Evolutionary conservation across 75 land plant species (phyloP).

Genomic region (Ceratopteris richardii): DNA sequence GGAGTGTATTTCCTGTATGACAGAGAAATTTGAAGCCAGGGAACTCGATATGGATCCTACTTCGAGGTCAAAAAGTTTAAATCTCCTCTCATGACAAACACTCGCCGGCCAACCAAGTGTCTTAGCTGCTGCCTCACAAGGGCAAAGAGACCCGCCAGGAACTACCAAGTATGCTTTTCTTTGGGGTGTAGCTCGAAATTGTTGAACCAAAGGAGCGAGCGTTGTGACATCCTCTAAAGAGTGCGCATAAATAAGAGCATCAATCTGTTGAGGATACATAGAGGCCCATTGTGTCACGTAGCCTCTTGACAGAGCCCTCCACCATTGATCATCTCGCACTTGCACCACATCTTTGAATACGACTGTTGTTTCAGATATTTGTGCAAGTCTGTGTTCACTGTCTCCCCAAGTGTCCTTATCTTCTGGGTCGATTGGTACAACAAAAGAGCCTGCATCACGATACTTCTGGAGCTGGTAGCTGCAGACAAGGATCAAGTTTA

Average conservation of each 20-base stretch:
- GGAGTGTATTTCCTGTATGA: conserved; percentile 58
- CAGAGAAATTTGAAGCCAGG: conserved; percentile 49
- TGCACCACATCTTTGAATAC: conserved; percentile 90
- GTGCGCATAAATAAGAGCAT: conserved; percentile 89
- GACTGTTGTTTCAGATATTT: conserved; percentile 94
- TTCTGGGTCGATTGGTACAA: conserved; percentile 79
- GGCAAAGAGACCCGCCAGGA: conserved; percentile 64
- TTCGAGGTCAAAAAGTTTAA: conserved; percentile 85
- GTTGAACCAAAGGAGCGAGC: conserved; percentile 73
- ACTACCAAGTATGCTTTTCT: conserved; percentile 83
- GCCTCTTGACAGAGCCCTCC: conserved; percentile 78
- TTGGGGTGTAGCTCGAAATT: conserved; percentile 64
- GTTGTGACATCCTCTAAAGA: conserved; percentile 61
- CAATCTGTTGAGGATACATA: conserved; percentile 88
- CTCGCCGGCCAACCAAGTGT: conserved; percentile 63
- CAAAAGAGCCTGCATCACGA: conserved; percentile 77
- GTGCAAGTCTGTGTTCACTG: conserved; percentile 93
- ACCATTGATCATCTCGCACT: conserved; percentile 97
- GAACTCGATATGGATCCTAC: conserved; percentile 40
- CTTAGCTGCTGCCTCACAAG: conserved; percentile 80
- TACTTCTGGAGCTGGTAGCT: conserved; percentile 98
- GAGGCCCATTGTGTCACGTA: conserved; percentile 97
- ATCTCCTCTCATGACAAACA: conserved; percentile 74
- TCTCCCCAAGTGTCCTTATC: conserved; percentile 99
- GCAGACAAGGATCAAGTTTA: too few relatives aligned